Conservation (phyloP, 345 rosid genomes). For the Boechera retrofracta region DNA sequence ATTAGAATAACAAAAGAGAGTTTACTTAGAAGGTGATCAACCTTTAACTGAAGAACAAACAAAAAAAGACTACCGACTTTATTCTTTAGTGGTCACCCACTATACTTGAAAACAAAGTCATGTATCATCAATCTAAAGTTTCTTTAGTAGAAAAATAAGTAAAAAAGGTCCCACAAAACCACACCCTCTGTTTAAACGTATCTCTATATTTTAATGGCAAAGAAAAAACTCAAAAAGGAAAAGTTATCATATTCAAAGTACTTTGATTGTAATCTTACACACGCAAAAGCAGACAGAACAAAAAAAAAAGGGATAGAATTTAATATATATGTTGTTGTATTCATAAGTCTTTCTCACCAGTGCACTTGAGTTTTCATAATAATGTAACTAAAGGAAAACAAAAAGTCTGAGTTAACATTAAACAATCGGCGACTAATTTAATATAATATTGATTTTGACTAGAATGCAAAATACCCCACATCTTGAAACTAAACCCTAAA, state of each 20-base stretch:
- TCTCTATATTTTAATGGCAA: constrained; percentile 15
- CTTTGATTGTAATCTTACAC: constrained; percentile 39
- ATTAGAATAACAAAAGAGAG: constrained; percentile 31
- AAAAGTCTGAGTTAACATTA: constrained; percentile 12
- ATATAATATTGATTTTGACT: constrained; percentile 29
- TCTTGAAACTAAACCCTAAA: constrained; percentile 34
- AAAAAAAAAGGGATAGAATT: background rate
- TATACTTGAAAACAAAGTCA: constrained; percentile 68
- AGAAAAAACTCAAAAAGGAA: constrained; percentile 26
- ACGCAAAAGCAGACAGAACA: constrained; percentile 42
- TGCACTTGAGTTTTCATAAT: constrained; percentile 30
- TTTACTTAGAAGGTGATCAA: constrained; percentile 53
- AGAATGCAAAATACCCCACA: constrained; percentile 17
- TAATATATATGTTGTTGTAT: background rate
- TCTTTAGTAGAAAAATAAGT: constrained; percentile 36
- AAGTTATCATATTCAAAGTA: constrained; percentile 44
- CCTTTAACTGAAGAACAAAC: constrained; percentile 45
- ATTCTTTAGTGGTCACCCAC: constrained; percentile 52
- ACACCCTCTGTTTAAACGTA: constrained; percentile 18
- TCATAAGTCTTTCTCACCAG: constrained; percentile 34
- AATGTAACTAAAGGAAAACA: constrained; percentile 19
- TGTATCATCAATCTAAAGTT: constrained; percentile 28
- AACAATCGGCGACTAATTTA: background rate
- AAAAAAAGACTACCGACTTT: constrained; percentile 34
- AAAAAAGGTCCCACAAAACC: constrained; percentile 36